These are phyloP conservation scores for Populus deltoides DNA, from an alignment of 345 rosid species.

Conservation along the genomic window DNA sequence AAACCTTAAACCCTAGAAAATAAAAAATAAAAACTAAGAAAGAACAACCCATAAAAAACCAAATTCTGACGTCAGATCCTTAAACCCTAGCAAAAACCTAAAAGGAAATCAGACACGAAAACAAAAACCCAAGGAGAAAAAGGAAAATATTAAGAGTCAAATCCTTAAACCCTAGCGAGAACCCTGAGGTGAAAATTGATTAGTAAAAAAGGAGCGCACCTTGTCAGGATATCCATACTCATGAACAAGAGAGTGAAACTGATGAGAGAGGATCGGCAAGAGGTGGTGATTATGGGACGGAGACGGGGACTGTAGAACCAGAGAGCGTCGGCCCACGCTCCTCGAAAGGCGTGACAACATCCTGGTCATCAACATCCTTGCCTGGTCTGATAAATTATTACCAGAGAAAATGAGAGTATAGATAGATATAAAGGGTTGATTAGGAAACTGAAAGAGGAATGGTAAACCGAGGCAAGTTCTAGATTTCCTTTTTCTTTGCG, in stretches of 20 bases:
- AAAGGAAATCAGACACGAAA: not conserved
- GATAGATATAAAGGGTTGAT: not conserved
- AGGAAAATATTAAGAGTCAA: not conserved
- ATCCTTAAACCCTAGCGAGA: constrained; percentile 50
- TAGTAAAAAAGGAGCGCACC: constrained; percentile 20
- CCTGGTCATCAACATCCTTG: constrained; percentile 47
- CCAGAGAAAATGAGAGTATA: not conserved
- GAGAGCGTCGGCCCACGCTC: constrained; percentile 42
- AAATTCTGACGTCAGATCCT: not conserved
- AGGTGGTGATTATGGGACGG: constrained; percentile 30
- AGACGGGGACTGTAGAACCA: constrained; percentile 26
- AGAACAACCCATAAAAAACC: not conserved
- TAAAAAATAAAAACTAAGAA: not conserved
- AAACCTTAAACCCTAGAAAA: not conserved
- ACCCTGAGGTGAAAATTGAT: not conserved
- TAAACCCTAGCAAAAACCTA: not conserved
- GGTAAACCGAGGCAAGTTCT: not conserved
- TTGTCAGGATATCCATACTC: constrained; percentile 22
- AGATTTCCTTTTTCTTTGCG: no score
- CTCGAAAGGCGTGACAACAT: constrained; percentile 54
- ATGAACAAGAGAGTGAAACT: constrained; percentile 35
- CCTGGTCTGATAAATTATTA: not conserved
- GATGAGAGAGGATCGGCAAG: constrained; percentile 31
- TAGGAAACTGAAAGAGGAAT: not conserved
- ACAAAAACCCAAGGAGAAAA: not conserved